Percentiles rank a stretch among this genome's conserved stretches.
Conservation (phyloP, 2,329 filamentous ascomycete genomes). For the Lecanosticta acicola region DNA sequence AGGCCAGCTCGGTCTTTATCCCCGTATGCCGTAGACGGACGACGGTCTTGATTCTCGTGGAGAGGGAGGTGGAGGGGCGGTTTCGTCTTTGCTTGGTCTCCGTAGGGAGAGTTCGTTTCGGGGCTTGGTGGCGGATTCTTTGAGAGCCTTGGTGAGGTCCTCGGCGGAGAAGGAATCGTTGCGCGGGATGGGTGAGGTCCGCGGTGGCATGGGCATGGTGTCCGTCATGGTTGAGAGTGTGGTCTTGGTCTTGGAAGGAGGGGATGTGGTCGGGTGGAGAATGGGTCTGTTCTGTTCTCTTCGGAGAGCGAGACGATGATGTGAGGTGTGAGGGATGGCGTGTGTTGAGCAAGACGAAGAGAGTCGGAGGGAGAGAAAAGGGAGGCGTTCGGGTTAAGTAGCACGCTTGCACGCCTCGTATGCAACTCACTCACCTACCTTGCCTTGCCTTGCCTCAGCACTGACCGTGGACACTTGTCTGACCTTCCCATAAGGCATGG, state of each 20-base stretch:
- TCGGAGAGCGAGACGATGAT: not conserved
- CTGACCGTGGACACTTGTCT: not conserved
- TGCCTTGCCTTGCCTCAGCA: not conserved
- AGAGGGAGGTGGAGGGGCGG: slow-evolving; percentile 30
- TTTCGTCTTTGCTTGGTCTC: slow-evolving; percentile 22
- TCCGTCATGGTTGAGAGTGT: slow-evolving; percentile 27
- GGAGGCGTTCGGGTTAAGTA: not conserved
- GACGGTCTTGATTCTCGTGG: slow-evolving; percentile 26
- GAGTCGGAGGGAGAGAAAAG: not conserved
- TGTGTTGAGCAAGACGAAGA: not conserved
- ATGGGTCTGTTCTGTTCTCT: no score
- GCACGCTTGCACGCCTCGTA: not conserved
- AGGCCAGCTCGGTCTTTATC: slow-evolving; percentile 19
- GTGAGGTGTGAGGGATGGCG: not conserved
- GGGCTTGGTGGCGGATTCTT: slow-evolving; percentile 29
- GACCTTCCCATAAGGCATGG: no score
- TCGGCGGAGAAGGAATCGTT: slow-evolving; percentile 34
- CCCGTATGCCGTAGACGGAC: slow-evolving; percentile 24
- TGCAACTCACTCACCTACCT: no score
- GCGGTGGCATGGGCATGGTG: slow-evolving; percentile 29
- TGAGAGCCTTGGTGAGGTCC: slow-evolving; percentile 32
- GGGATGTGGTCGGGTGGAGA: not conserved
- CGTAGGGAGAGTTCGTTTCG: slow-evolving; percentile 29
- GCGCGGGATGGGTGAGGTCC: slow-evolving; percentile 24
- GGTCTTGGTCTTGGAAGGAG: slow-evolving; percentile 4